Evolutionary conservation across 2,329 filamentous ascomycete genomes (phyloP).

Genomic region (Camillea tinctor): DNA sequence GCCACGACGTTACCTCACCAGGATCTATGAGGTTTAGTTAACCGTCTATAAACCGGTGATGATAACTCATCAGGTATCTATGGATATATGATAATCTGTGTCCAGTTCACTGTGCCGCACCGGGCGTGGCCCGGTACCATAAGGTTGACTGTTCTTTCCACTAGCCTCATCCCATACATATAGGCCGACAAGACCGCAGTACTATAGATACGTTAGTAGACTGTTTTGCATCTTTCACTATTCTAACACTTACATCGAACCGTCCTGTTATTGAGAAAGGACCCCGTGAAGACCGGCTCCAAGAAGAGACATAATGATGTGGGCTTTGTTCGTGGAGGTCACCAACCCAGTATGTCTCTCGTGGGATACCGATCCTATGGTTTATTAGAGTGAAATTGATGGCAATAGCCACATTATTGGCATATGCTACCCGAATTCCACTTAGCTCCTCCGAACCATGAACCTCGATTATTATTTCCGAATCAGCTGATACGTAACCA

Average conservation of each 20-base stretch:
- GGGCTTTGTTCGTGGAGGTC: background rate
- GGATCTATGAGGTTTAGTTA: too few relatives aligned
- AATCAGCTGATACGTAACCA: background rate
- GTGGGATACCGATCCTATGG: background rate
- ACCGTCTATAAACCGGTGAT: too few relatives aligned
- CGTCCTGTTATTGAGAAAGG: slow-evolving; percentile 2
- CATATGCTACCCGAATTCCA: background rate
- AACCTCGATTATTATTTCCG: background rate
- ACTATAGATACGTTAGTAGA: background rate
- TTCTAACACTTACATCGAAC: background rate
- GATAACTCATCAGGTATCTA: too few relatives aligned
- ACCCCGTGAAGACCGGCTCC: background rate
- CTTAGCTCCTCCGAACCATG: too few relatives aligned
- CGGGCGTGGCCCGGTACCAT: too few relatives aligned
- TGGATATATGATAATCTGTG: too few relatives aligned
- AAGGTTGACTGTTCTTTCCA: too few relatives aligned
- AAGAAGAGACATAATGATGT: background rate
- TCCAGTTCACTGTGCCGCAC: too few relatives aligned
- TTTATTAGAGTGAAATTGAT: too few relatives aligned
- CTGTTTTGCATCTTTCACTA: background rate
- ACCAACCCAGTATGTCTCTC: background rate
- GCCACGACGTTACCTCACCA: too few relatives aligned
- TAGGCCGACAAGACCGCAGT: slow-evolving; percentile 4
- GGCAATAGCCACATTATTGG: too few relatives aligned
- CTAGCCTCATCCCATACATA: background rate